Percentiles rank a stretch among this genome's conserved stretches.
Conservation (phyloP, 352 stramenopile genomes). For the Pythium rhizo-oryzae region DNA sequence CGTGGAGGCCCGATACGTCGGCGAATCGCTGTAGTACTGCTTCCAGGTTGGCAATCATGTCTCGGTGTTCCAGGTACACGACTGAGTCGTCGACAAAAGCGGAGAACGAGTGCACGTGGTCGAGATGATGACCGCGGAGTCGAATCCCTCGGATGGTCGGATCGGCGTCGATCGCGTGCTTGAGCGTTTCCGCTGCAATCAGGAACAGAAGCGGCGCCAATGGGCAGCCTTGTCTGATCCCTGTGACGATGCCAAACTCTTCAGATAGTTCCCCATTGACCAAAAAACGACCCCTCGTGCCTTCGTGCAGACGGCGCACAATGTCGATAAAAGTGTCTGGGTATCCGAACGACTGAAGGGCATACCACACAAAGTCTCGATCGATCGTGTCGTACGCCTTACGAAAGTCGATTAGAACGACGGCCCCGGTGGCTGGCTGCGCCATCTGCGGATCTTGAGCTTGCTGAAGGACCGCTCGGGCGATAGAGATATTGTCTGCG, state of each 20-base stretch:
- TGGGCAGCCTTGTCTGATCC: slow-evolving; percentile 28
- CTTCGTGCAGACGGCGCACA: slow-evolving; percentile 7
- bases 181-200: slow-evolving; percentile 19
- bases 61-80: slow-evolving; percentile 1
- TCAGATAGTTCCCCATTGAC: slow-evolving; percentile 21
- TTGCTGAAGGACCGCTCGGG: background rate
- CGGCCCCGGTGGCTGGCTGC: background rate
- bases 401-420: no score
- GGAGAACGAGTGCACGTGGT: slow-evolving; percentile 4
- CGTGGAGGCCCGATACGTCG: slow-evolving; percentile 13
- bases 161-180: slow-evolving; percentile 8
- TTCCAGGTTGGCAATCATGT: background rate
- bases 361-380: slow-evolving; percentile 9
- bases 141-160: no score
- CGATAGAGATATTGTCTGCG: slow-evolving; percentile 7
- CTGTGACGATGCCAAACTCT: background rate
- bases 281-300: slow-evolving; percentile 10
- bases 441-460: slow-evolving; percentile 2
- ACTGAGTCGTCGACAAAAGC: slow-evolving; percentile 32
- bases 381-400: slow-evolving; percentile 30
- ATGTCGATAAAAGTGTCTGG: slow-evolving; percentile 1
- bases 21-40: background rate
- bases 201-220: slow-evolving; percentile 33
- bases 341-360: slow-evolving; percentile 1
- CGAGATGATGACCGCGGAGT: background rate